Base-by-base conservation (phyloP, 2,329 filamentous ascomycete genomes). In the Botrytis cinerea region DNA sequence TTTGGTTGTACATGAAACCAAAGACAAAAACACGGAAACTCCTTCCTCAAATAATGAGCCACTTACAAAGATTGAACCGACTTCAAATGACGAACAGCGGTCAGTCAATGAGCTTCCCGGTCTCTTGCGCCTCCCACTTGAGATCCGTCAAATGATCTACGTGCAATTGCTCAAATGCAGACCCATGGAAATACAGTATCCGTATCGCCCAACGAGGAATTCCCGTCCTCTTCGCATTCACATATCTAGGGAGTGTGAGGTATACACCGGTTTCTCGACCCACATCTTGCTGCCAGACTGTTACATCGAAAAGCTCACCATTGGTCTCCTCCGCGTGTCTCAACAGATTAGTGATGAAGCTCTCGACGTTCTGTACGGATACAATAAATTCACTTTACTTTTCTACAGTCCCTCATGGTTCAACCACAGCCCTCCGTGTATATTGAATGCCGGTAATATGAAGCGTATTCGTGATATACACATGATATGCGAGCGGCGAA, bases 281-380 rank as follows among this genome's bases (percentile, higher is more conserved):
- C 46, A 51, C 25, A 25, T 51, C 12, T 25, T 51, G 46, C 46
- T 51, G 22, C 46, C 46, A 9, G 46, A 51, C 25, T 51, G 46
- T 51, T 9, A n/a, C 22, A 51, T 51, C 10, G 46, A 51, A 51
- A 51, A 25, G 46, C 46, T 51, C 46, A 51, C 46, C 46, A 18
- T 10, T 18, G 60, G 60, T 8, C 40, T 62, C 40, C 60, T 43
- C 9, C 4, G 22, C 35, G 40, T 40, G 7, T 62, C 25, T 25
- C 46, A 67, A 51, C 43, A 67, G 46, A 67, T 67, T 43, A 67
- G 63, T 35, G 63, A 51, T 32, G 63, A 67, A n/a, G 63, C 63
- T 35, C 46, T 67, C 43, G 43, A 67, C 32, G 12, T 67, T 38
- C 43, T 67, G 7, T 48, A 67, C 22, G n/a, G 63, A 2, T 18